phyloP scores from a whole-genome alignment of 768 basidiomycete species.

The Royoungia palumana region DNA sequence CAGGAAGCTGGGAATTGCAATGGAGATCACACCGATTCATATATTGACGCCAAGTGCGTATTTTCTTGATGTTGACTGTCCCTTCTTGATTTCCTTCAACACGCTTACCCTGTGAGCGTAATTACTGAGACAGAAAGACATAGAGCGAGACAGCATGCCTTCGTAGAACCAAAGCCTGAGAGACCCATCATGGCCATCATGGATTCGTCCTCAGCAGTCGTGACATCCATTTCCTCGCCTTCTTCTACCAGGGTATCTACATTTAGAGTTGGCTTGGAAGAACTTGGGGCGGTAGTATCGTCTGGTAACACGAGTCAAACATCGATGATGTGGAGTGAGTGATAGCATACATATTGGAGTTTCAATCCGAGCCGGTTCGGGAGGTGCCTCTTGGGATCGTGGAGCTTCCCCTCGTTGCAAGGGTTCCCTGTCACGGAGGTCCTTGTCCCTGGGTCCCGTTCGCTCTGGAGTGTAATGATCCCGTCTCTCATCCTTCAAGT shows the following conservation, averaged over 20 bases:
- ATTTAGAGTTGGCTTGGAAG: constrained; percentile 37
- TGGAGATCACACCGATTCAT: constrained; percentile 78
- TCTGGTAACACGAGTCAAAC: constrained; percentile 5
- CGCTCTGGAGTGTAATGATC: constrained; percentile 40
- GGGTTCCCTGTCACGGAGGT: constrained; percentile 22
- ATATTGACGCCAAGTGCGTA: constrained; percentile 93
- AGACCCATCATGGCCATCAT: constrained; percentile 94
- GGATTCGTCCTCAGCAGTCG: constrained; percentile 67
- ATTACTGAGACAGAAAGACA: background rate
- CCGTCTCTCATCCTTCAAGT: constrained; percentile 39
- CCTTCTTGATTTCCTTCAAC: constrained; percentile 85
- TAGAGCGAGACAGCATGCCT: constrained; percentile 45
- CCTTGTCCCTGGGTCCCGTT: constrained; percentile 30
- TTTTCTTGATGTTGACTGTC: constrained; percentile 65
- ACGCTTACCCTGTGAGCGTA: constrained; percentile 59
- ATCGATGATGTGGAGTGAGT: background rate
- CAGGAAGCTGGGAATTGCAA: background rate
- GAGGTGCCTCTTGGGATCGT: constrained; percentile 16
- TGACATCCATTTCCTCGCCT: constrained; percentile 47
- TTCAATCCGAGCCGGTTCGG: constrained; percentile 12
- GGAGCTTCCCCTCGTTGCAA: constrained; percentile 23
- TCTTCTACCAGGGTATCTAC: constrained; percentile 47
- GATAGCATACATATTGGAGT: constrained; percentile 15
- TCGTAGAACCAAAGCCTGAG: constrained; percentile 82
- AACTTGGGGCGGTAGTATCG: constrained; percentile 3